Base-by-base conservation (phyloP, 345 rosid genomes). In the Garcia nutans region DNA sequence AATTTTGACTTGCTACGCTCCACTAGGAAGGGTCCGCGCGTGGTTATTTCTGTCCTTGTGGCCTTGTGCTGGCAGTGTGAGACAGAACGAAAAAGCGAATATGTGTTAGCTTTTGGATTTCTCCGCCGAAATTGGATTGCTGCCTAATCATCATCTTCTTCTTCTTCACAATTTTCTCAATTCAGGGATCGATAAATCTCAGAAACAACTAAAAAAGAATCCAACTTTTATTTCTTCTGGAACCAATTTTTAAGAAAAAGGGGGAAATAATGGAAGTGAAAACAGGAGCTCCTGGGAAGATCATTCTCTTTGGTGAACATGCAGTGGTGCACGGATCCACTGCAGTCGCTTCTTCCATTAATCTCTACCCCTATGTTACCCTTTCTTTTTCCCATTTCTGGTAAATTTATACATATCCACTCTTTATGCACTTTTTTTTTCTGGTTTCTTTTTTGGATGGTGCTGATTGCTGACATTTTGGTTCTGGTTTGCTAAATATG, bases 251-350 rank as follows among this genome's bases (percentile, higher is more conserved):
- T 13, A 37, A 20, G 56, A 37, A 64, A 72, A 41, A 23, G 24
- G 66, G 37, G 42, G 26, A 20, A 73, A 63, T 3, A 28, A 96
- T 96, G 99, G 96, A 93, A 82, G 93, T 93, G 83, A 92, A 81
- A 75, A 87, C 99, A 26, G 86, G 89, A 82, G 98, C 99, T 74
- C 99, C 97, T 0, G 98, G 98, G 50, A 96, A 93, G 82, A 87
- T 96, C 86, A 96, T 96, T 65, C 93, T 96, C 37, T 83, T 94
- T 45, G 97, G 99, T 1, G 99, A 96, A 76, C 99, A 96, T 54
- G 97, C 96, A 0, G 98, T 96, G 76, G 99, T 96, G 45, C 98
- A 96, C 82, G 97, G 99, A 80, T 89, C 90, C 72, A 86, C 97
- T 8, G 97, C 97, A 10, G 90, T 96, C 70, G 97, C 97, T 64